Percentiles rank a stretch among this genome's conserved stretches.
Evolutionary conservation across 352 stramenopile genomes (phyloP).

Genomic region (Phytophthora hibernalis): DNA sequence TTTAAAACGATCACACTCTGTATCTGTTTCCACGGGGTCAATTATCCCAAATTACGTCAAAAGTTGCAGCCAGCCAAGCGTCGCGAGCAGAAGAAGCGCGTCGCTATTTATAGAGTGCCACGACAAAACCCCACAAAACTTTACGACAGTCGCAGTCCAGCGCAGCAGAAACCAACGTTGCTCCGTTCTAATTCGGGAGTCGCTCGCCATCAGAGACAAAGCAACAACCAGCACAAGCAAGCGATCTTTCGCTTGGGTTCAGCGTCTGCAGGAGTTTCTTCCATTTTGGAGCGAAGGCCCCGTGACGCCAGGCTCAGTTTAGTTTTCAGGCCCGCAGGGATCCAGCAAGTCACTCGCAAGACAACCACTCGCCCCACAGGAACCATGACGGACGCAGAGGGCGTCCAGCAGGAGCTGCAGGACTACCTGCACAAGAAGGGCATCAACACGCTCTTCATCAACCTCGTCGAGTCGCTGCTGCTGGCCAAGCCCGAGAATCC

Average conservation of each 20-base stretch:
- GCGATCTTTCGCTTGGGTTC: conserved; percentile 42
- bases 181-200: conserved; percentile 11
- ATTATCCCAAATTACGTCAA: no score
- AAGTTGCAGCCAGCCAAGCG: conserved; percentile 4
- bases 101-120: conserved; percentile 10
- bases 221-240: conserved; percentile 4
- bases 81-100: conserved; percentile 13
- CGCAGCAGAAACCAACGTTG: conserved; percentile 11
- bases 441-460: conserved; percentile 94
- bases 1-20: no score
- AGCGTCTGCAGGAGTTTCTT: conserved; percentile 38
- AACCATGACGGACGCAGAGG: conserved; percentile 85
- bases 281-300: conserved; percentile 34
- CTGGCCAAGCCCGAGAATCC: conserved; percentile 91
- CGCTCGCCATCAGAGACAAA: background rate
- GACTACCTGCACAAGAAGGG: conserved; percentile 92
- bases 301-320: conserved; percentile 42
- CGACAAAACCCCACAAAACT: no score
- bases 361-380: conserved; percentile 9
- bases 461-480: conserved; percentile 91
- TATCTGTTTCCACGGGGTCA: no score
- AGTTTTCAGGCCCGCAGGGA: conserved; percentile 11
- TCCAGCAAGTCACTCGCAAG: background rate
- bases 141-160: conserved; percentile 10
- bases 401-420: conserved; percentile 92